Evolutionary conservation across 176 grass and related monocot genomes (phyloP).

Genomic region (Tillandsia leiboldiana): DNA sequence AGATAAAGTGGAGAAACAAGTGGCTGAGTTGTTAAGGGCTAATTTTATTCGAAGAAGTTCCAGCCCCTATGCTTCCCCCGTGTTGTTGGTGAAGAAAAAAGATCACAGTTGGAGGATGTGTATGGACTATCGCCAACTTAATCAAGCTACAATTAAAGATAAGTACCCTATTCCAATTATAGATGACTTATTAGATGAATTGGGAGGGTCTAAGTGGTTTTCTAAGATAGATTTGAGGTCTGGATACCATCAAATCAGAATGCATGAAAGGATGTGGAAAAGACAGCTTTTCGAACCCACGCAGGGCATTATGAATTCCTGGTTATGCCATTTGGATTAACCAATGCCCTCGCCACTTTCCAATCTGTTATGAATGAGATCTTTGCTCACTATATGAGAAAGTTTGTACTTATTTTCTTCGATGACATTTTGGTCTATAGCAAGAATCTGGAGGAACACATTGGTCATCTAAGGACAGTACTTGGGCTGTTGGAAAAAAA

Average conservation of each 20-base stretch:
- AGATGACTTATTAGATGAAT: not conserved
- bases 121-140: not conserved
- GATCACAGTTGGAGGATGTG: conserved; percentile 12
- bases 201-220: not conserved
- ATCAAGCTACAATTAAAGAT: not conserved
- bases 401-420: not conserved
- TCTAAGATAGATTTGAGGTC: conserved; percentile 1
- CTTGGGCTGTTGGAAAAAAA: no score
- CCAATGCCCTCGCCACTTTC: not conserved
- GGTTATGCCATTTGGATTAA: not conserved
- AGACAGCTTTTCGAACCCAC: not conserved
- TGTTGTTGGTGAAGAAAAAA: conserved; percentile 4
- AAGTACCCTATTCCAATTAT: not conserved
- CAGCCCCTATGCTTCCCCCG: not conserved
- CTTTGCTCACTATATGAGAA: no score
- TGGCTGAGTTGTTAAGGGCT: no score
- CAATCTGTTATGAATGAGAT: not conserved
- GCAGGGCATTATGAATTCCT: not conserved
- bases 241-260: not conserved
- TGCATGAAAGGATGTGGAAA: not conserved
- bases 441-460: not conserved
- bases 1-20: no score
- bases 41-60: not conserved
- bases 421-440: conserved; percentile 5
- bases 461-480: no score